These are phyloP conservation scores for Fraxinus nigra DNA, from an alignment of 305 asterid genomes.

Conservation along the genomic window DNA sequence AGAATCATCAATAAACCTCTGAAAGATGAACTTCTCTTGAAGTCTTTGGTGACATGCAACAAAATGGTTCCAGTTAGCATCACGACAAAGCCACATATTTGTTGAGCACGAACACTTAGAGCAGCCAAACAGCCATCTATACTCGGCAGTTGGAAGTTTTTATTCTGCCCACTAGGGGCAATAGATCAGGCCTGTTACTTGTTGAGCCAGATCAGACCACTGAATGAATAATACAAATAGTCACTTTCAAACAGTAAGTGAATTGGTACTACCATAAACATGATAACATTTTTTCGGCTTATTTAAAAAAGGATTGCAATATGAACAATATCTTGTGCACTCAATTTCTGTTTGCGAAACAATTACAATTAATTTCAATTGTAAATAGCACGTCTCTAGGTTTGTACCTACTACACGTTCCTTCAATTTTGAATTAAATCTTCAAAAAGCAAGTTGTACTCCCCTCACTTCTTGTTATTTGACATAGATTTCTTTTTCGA, in stretches of 20 bases:
- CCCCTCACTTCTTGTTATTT: background rate
- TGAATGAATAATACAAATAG: background rate
- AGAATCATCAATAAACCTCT: slow-evolving; percentile 41
- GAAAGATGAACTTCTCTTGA: slow-evolving; percentile 57
- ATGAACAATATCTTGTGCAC: background rate
- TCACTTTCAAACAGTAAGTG: background rate
- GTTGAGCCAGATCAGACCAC: background rate
- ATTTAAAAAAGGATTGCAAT: background rate
- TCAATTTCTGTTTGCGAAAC: background rate
- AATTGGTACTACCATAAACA: slow-evolving; percentile 63
- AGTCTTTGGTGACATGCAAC: slow-evolving; percentile 65
- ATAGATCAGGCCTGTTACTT: no score
- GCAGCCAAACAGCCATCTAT: no score
- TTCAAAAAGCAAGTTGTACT: background rate
- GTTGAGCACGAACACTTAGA: no score
- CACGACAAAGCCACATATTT: slow-evolving; percentile 70
- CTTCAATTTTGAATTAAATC: background rate
- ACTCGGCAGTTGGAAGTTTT: no score
- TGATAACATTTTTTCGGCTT: background rate
- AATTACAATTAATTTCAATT: background rate
- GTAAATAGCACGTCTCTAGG: background rate
- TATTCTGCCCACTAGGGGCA: no score
- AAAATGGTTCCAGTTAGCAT: slow-evolving; percentile 76
- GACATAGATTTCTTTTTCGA: background rate
- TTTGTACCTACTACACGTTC: background rate